Evolutionary conservation across 345 rosid species (phyloP), one percentile per base, ranked within the genome.

Genomic region (Heritiera littoralis): DNA sequence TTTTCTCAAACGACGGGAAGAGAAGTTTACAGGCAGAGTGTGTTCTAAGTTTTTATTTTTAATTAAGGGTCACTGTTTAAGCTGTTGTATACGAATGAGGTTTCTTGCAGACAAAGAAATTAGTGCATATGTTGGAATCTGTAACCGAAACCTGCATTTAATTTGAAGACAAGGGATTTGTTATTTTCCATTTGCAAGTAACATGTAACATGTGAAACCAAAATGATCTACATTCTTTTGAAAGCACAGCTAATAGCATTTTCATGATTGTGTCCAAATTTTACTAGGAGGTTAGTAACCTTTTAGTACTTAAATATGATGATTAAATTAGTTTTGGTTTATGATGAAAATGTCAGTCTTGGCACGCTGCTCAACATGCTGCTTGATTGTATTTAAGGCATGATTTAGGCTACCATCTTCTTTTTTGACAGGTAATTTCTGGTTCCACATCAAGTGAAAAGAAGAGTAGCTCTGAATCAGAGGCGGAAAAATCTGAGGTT

Each of bases 401-500:
- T 7, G 30, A 60, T 41, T 14, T 64, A 17, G 63, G 66, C 61
- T 78, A 67, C 46, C 32, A n/a, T 55, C 40, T 64, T 81, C 45
- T 56, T 51, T 38, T 71, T n/a, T 3, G 3, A 13, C 76, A 95
- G 99, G 98, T 91, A 48, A 80, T 90, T 79, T 85, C 94, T 66
- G 96, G 89, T 74, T 85, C 96, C 32, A 85, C 88, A 41, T 84
- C 98, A 0, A 88, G 93, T 77, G 79, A 83, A 20, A 90, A 89
- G 83, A 85, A 74, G 75, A 84, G 87, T 78, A 88, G 79, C 68
- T 69, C 90, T 52, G 83, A 90, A 64, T 79, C 83, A 40, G 66
- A 89, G 81, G 86, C 85, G 82, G 90, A 85, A 76, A 93, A 90
- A 79, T 95, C 99, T 28, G 94, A 91, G 72, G 80, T 79, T 45